These are phyloP conservation scores for Colletotrichum coccodes DNA, from an alignment of 2,329 filamentous ascomycete species.

Conservation along the genomic window DNA sequence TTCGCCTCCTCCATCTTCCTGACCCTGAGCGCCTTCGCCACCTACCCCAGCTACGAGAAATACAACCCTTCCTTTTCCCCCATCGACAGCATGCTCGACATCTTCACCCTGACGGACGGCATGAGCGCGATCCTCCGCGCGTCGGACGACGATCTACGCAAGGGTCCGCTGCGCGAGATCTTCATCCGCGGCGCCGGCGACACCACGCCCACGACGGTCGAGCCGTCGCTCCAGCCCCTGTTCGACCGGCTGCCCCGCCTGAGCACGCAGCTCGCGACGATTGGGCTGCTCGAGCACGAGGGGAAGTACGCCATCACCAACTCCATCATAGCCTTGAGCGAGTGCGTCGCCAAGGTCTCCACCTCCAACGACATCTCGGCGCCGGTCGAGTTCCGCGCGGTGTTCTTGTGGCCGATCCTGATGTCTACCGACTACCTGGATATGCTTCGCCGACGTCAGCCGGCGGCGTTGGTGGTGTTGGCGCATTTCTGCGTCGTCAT, in stretches of 20 bases:
- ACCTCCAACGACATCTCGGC: slow-evolving; percentile 26
- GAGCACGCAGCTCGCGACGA: neutral
- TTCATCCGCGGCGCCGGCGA: slow-evolving; percentile 30
- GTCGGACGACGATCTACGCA: slow-evolving; percentile 37
- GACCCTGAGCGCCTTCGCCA: slow-evolving; percentile 44
- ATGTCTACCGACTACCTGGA: slow-evolving; percentile 37
- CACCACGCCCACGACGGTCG: slow-evolving; percentile 5
- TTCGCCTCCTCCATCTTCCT: slow-evolving; percentile 47
- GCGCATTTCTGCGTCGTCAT: slow-evolving; percentile 39
- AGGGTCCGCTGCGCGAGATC: slow-evolving; percentile 36
- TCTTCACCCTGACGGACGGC: slow-evolving; percentile 43
- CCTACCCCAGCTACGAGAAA: slow-evolving; percentile 35
- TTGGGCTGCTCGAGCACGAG: slow-evolving; percentile 8
- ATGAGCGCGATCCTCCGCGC: slow-evolving; percentile 43
- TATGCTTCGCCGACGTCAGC: slow-evolving; percentile 34
- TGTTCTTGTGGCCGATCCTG: slow-evolving; percentile 38
- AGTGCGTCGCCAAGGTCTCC: slow-evolving; percentile 23
- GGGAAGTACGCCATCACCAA: slow-evolving; percentile 22
- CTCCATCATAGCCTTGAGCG: slow-evolving; percentile 22
- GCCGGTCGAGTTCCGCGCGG: slow-evolving; percentile 36
- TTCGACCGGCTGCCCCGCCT: slow-evolving; percentile 12
- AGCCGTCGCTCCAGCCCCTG: slow-evolving; percentile 16
- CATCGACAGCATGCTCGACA: slow-evolving; percentile 45
- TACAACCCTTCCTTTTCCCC: slow-evolving; percentile 35
- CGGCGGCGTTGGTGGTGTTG: slow-evolving; percentile 35